Percentiles rank a stretch among this genome's conserved stretches.
phyloP scores from a whole-genome alignment of 176 grass and related monocot genomes.

The Bromus sterilis region DNA sequence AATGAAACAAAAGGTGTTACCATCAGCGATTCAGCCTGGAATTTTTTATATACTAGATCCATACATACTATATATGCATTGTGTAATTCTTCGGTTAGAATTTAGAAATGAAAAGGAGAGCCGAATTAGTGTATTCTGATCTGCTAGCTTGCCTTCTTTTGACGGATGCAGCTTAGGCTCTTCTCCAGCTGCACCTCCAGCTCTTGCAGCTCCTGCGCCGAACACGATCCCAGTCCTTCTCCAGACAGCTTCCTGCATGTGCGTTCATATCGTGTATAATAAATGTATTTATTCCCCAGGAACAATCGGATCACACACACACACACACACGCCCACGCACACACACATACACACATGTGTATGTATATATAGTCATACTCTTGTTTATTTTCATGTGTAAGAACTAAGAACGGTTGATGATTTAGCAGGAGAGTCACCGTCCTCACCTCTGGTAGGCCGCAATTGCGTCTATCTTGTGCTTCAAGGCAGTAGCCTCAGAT shows the following conservation, averaged over 20 bases:
- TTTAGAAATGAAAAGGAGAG: background rate
- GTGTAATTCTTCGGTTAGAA: background rate
- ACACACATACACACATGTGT: no score
- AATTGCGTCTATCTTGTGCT: conserved; percentile 46
- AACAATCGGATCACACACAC: background rate
- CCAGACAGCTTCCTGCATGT: conserved; percentile 61
- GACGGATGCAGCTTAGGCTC: conserved; percentile 49
- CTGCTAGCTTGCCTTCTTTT: conserved; percentile 49
- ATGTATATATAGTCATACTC: background rate
- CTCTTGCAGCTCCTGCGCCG: conserved; percentile 53
- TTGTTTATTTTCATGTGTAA: background rate
- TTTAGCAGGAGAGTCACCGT: background rate
- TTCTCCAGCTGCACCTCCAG: conserved; percentile 57
- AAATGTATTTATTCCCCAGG: background rate
- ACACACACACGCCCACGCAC: no score
- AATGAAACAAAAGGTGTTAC: background rate
- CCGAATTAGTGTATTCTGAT: background rate
- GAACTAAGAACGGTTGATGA: background rate
- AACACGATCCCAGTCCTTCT: conserved; percentile 50
- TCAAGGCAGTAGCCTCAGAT: conserved; percentile 42
- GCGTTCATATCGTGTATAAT: background rate
- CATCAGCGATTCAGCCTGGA: background rate
- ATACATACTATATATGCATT: background rate
- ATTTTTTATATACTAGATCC: background rate
- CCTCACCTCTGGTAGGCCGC: conserved; percentile 54